These are phyloP conservation scores for Leptomonas seymouri DNA, from an alignment of 208 protist genomes.

Conservation along the genomic window DNA sequence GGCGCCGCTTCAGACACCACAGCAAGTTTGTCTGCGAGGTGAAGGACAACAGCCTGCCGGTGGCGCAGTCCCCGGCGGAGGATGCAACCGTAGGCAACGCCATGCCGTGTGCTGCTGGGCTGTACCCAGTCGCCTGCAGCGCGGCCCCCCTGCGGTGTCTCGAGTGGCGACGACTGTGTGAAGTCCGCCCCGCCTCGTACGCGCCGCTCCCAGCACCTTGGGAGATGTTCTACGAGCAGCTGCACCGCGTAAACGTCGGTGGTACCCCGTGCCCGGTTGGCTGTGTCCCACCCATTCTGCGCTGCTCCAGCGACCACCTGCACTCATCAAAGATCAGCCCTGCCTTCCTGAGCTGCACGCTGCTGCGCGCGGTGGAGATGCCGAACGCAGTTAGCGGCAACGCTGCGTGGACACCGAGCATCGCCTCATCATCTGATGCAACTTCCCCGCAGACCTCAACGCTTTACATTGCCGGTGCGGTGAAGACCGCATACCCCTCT, in stretches of 20 bases:
- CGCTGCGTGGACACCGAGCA: neutral
- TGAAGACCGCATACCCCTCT: neutral
- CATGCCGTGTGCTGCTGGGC: neutral
- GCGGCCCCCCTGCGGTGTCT: constrained; percentile 3
- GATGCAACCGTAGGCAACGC: neutral
- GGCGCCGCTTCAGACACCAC: constrained; percentile 13
- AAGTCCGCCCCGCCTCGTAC: constrained; percentile 23
- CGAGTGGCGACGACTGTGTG: constrained; percentile 11
- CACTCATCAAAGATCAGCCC: neutral
- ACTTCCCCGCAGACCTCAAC: neutral
- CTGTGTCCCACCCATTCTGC: constrained; percentile 13
- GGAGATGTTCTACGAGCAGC: constrained; percentile 25
- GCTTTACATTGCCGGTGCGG: neutral
- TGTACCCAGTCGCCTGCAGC: constrained; percentile 11
- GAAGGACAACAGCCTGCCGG: neutral
- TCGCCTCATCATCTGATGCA: neutral
- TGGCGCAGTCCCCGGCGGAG: neutral
- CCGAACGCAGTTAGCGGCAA: neutral
- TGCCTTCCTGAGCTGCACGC: neutral
- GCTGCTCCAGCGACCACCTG: neutral
- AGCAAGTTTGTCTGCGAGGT: constrained; percentile 19
- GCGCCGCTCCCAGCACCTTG: constrained; percentile 21
- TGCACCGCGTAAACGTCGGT: constrained; percentile 1
- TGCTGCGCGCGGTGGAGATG: constrained; percentile 2
- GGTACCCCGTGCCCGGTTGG: neutral